Evolutionary conservation across 192 early-diverging fungal species (phyloP).

Genomic region (Coemansia asiatica): DNA sequence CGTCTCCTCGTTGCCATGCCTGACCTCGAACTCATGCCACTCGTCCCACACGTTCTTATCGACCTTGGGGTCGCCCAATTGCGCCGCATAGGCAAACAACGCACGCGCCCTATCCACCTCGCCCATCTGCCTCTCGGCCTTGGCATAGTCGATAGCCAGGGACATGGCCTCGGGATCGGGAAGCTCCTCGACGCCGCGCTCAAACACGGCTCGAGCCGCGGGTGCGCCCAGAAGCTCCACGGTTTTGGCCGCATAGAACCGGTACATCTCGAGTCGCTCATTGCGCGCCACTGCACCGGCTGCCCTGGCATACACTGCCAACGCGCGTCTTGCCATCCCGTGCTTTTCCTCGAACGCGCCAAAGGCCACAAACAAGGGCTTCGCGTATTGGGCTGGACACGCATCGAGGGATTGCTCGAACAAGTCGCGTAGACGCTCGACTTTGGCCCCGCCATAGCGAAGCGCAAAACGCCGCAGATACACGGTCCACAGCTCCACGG

Average conservation of each 20-base stretch:
- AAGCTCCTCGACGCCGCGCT: slow-evolving; percentile 84
- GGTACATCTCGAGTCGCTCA: slow-evolving; percentile 77
- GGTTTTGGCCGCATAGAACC: slow-evolving; percentile 88
- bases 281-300: slow-evolving; percentile 57
- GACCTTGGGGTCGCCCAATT: slow-evolving; percentile 84
- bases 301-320: slow-evolving; percentile 92
- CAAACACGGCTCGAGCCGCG: slow-evolving; percentile 86
- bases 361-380: slow-evolving; percentile 84
- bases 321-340: slow-evolving; percentile 86
- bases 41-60: slow-evolving; percentile 76
- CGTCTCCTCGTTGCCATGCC: slow-evolving; percentile 96
- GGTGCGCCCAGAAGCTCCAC: slow-evolving; percentile 83
- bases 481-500: slow-evolving; percentile 96
- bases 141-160: slow-evolving; percentile 80
- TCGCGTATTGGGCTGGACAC: slow-evolving; percentile 83
- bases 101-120: slow-evolving; percentile 95
- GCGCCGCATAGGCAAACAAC: slow-evolving; percentile 80
- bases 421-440: slow-evolving; percentile 91
- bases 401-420: slow-evolving; percentile 92
- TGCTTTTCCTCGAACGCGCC: slow-evolving; percentile 90
- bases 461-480: slow-evolving; percentile 85
- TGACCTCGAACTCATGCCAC: slow-evolving; percentile 98
- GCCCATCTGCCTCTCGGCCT: slow-evolving; percentile 84
- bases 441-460: slow-evolving; percentile 81
- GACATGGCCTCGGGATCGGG: slow-evolving; percentile 77